Evolutionary conservation across 805 yeast genomes (phyloP).

Genomic region (Spathaspora passalidarum): DNA sequence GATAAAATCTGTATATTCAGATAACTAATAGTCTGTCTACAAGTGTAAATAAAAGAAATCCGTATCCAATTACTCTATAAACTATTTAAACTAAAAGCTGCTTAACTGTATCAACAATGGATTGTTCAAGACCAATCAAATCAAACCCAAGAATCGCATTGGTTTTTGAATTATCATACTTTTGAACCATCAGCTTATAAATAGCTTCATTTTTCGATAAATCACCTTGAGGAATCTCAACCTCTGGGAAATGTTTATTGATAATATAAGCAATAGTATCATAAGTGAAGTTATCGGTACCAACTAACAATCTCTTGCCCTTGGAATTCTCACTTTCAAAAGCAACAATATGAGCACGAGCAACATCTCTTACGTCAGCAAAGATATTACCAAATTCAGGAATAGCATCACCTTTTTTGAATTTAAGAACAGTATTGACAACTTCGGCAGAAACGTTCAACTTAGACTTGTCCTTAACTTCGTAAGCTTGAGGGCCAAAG

Average conservation of each 20-base stretch:
- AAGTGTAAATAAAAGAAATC: no score
- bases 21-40: no score
- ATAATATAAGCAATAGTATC: slow-evolving; percentile 31
- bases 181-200: background rate
- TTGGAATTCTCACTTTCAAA: slow-evolving; percentile 25
- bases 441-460: slow-evolving; percentile 34
- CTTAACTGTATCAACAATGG: slow-evolving; percentile 39
- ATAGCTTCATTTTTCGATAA: background rate
- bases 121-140: slow-evolving; percentile 32
- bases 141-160: slow-evolving; percentile 33
- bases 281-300: slow-evolving; percentile 15
- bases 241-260: slow-evolving; percentile 39
- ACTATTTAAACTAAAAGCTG: slow-evolving; percentile 25
- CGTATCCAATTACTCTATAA: background rate
- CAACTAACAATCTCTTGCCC: slow-evolving; percentile 20
- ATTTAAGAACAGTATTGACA: slow-evolving; percentile 36
- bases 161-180: slow-evolving; percentile 32
- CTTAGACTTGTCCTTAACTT: slow-evolving; percentile 16
- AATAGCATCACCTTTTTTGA: slow-evolving; percentile 21
- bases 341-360: slow-evolving; percentile 38
- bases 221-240: slow-evolving; percentile 42
- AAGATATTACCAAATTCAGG: slow-evolving; percentile 21
- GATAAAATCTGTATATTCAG: background rate
- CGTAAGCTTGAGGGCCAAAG: slow-evolving; percentile 21
- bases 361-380: slow-evolving; percentile 46